Conservation (phyloP, 352 stramenopile species). For the Phytophthora cryptogea region DNA sequence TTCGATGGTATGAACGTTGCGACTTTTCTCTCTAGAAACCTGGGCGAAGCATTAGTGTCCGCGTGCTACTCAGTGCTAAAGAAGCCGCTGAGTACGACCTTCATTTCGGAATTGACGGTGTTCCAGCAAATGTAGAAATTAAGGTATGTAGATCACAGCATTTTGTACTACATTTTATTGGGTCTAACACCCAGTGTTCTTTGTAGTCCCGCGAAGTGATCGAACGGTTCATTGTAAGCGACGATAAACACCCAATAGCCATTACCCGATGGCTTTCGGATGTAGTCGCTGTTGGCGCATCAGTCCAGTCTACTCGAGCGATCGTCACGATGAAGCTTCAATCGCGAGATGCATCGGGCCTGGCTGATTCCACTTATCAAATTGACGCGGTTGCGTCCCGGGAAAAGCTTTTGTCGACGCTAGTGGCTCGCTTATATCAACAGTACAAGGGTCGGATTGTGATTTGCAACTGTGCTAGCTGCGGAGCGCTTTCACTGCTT, state of each 20-base stretch:
- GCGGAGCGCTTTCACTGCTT: slow-evolving; percentile 59
- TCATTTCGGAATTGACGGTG: slow-evolving; percentile 65
- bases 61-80: slow-evolving; percentile 64
- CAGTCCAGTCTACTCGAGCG: slow-evolving; percentile 49
- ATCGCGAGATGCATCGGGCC: slow-evolving; percentile 24
- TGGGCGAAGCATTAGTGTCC: slow-evolving; percentile 38
- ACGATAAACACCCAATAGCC: slow-evolving; percentile 39
- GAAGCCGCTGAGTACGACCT: slow-evolving; percentile 65
- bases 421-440: slow-evolving; percentile 58
- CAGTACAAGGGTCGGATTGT: slow-evolving; percentile 40
- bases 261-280: slow-evolving; percentile 56
- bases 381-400: slow-evolving; percentile 44
- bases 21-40: slow-evolving; percentile 12
- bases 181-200: not conserved
- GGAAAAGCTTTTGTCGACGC: slow-evolving; percentile 40
- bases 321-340: slow-evolving; percentile 62
- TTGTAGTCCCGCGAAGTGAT: slow-evolving; percentile 56
- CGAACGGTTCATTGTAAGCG: slow-evolving; percentile 40
- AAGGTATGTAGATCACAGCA: slow-evolving; percentile 45
- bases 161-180: not conserved
- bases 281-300: slow-evolving; percentile 59
- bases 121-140: slow-evolving; percentile 58
- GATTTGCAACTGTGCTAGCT: slow-evolving; percentile 62
- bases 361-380: slow-evolving; percentile 61
- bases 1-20: not conserved